Conservation (phyloP, 345 rosid species). For the Salix udensis region DNA sequence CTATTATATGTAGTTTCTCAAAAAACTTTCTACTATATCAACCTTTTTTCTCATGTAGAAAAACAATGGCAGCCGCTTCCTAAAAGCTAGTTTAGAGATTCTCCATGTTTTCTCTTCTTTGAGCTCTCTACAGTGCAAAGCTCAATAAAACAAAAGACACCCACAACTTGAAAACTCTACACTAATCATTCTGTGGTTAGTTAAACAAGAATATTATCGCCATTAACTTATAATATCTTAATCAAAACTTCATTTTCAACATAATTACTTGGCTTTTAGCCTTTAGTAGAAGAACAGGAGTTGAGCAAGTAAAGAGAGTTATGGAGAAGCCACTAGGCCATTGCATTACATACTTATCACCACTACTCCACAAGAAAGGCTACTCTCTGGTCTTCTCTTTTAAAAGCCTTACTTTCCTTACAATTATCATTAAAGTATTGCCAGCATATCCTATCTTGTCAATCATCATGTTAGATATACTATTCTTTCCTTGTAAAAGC, state of each 20-base stretch:
- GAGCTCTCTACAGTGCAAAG: background rate
- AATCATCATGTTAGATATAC: background rate
- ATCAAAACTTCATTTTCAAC: background rate
- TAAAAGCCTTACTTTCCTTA: constrained; percentile 10
- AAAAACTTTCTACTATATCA: background rate
- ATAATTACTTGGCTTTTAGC: constrained; percentile 8
- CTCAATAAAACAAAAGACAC: background rate
- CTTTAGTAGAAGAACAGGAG: constrained; percentile 1
- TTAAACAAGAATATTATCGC: background rate
- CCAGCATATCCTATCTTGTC: constrained; percentile 13
- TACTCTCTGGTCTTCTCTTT: background rate
- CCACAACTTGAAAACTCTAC: constrained; percentile 5
- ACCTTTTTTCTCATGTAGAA: background rate
- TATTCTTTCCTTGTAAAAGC: background rate
- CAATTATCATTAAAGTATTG: constrained; percentile 8
- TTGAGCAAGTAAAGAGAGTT: constrained; percentile 1
- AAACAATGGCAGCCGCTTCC: constrained; percentile 4
- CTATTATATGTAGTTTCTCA: background rate
- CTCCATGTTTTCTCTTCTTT: constrained; percentile 3
- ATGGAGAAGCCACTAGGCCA: constrained; percentile 10
- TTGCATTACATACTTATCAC: background rate
- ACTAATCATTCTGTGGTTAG: background rate
- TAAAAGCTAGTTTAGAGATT: constrained; percentile 3
- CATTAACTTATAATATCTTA: background rate
- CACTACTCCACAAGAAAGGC: background rate